Conservation (phyloP, 75 land plant species). For the Selaginella moellendorffii region DNA sequence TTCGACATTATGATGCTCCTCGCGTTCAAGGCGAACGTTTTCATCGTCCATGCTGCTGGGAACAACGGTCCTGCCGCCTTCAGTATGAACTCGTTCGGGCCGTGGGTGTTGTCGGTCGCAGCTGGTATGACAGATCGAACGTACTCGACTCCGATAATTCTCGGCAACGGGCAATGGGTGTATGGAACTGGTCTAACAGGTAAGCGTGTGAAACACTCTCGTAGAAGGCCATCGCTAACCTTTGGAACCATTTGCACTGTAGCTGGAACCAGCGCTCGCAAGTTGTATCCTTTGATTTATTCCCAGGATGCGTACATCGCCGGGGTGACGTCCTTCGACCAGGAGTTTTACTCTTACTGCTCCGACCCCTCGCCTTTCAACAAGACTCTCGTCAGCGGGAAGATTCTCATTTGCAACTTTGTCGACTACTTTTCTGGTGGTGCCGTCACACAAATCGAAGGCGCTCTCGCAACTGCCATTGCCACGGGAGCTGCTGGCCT, state of each 20-base stretch:
- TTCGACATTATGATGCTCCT: slow-evolving; percentile 24
- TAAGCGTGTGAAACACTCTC: no score
- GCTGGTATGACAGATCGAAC: slow-evolving; percentile 23
- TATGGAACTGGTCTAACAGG: slow-evolving; percentile 24
- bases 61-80: slow-evolving; percentile 24
- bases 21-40: slow-evolving; percentile 17
- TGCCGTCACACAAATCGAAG: slow-evolving; percentile 19
- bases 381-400: slow-evolving; percentile 26
- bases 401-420: slow-evolving; percentile 51
- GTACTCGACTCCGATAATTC: slow-evolving; percentile 16
- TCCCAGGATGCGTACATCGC: slow-evolving; percentile 34
- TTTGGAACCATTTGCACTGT: no score
- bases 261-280: slow-evolving; percentile 36
- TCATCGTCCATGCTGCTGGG: slow-evolving; percentile 30
- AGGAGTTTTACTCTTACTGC: slow-evolving; percentile 32
- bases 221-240: no score
- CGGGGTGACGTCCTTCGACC: slow-evolving; percentile 10
- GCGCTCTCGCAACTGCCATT: slow-evolving; percentile 26
- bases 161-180: slow-evolving; percentile 14
- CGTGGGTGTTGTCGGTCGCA: slow-evolving; percentile 26
- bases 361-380: slow-evolving; percentile 36
- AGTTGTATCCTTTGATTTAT: slow-evolving; percentile 28
- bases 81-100: slow-evolving; percentile 30
- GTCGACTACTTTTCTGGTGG: slow-evolving; percentile 26
- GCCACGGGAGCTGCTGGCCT: slow-evolving; percentile 42